These are phyloP conservation scores for Straminergon stramineum DNA, from an alignment of 225 moss, liverwort and hornwort genomes.

Conservation along the genomic window DNA sequence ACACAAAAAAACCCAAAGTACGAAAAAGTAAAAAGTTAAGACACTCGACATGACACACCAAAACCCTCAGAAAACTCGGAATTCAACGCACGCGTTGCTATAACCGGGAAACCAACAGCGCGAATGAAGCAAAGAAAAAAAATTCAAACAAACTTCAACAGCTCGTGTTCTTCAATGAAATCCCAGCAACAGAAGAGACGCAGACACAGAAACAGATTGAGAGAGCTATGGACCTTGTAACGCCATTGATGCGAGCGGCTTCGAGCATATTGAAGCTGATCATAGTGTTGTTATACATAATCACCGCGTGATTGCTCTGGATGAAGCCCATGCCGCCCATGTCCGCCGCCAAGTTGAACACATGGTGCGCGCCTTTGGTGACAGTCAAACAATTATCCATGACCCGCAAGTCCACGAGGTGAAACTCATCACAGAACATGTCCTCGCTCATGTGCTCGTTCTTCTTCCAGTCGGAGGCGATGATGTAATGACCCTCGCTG, in stretches of 20 bases:
- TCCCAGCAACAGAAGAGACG: background rate
- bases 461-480: conserved; percentile 82
- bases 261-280: conserved; percentile 87
- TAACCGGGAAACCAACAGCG: background rate
- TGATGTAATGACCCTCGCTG: conserved; percentile 79
- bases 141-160: background rate
- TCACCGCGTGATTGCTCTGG: conserved; percentile 80
- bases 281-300: conserved; percentile 93
- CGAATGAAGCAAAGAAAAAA: background rate
- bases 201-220: background rate
- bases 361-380: conserved; percentile 57
- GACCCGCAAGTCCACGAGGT: conserved; percentile 74
- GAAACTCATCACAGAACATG: conserved; percentile 86
- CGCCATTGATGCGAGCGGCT: conserved; percentile 73
- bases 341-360: conserved; percentile 81
- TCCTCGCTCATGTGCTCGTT: conserved; percentile 96
- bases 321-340: conserved; percentile 98
- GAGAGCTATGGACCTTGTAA: conserved; percentile 19
- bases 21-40: background rate
- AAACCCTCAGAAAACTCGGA: background rate
- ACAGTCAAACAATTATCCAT: conserved; percentile 69
- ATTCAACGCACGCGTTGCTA: background rate
- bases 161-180: background rate
- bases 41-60: background rate
- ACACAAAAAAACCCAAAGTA: background rate